A percentile compares a stretch with the other conserved stretches of the same genome.
Conservation (phyloP, 208 protist genomes). For the Trypanosoma platydactyli region DNA sequence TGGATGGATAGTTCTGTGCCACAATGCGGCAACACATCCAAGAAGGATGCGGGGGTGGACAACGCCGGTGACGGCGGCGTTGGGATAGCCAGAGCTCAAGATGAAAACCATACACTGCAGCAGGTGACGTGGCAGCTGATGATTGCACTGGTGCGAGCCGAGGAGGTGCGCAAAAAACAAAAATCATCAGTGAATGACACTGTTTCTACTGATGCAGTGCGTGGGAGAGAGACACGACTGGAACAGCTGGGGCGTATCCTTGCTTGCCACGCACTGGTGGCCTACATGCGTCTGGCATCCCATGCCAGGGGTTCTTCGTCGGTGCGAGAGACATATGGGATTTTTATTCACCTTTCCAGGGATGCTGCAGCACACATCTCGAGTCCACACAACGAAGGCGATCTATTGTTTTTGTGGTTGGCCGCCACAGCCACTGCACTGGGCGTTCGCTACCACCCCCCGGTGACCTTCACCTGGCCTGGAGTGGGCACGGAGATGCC, state of each 20-base stretch:
- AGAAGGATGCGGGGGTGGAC: background rate
- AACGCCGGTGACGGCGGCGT: background rate
- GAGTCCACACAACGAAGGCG: constrained; percentile 6
- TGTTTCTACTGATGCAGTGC: background rate
- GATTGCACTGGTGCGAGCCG: constrained; percentile 1
- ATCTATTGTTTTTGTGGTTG: constrained; percentile 35
- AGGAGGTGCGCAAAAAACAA: background rate
- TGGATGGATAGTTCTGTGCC: constrained; percentile 5
- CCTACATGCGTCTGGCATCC: constrained; percentile 18
- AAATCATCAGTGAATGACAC: background rate
- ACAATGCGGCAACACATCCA: background rate
- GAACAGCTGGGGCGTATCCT: constrained; percentile 18
- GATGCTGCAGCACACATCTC: background rate
- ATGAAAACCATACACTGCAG: background rate
- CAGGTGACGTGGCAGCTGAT: constrained; percentile 17
- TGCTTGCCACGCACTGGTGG: constrained; percentile 19
- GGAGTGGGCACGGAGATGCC: background rate
- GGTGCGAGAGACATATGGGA: constrained; percentile 5
- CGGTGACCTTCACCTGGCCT: background rate
- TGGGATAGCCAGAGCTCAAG: background rate
- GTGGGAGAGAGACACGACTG: background rate
- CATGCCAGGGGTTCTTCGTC: background rate
- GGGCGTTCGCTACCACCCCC: constrained; percentile 12
- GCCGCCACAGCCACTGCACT: constrained; percentile 6
- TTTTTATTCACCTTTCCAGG: constrained; percentile 9